These are phyloP conservation scores for Aurifilum marmelostoma DNA, from an alignment of 2,329 filamentous ascomycete genomes.

Conservation along the genomic window DNA sequence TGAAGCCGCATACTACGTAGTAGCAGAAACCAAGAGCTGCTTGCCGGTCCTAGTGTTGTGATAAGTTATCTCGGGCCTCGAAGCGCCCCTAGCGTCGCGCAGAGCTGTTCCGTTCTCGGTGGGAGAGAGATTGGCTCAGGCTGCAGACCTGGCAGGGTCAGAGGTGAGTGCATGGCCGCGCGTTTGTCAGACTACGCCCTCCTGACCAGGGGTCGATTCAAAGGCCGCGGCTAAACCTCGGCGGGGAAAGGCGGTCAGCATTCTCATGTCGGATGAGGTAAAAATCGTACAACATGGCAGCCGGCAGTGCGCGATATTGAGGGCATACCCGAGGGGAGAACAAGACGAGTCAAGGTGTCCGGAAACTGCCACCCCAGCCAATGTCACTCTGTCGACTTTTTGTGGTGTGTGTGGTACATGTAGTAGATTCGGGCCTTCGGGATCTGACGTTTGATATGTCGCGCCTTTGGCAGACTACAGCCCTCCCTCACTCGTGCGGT, in stretches of 20 bases:
- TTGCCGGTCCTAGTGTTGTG: not conserved
- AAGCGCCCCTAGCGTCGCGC: not conserved
- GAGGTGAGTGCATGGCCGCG: not conserved
- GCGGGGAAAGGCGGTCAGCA: conserved; percentile 29
- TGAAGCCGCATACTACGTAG: not conserved
- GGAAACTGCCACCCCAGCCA: conserved; percentile 14
- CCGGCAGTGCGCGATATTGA: conserved; percentile 15
- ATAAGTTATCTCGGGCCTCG: conserved; percentile 4
- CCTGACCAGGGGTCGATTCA: not conserved
- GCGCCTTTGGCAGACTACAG: not conserved
- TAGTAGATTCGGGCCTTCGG: conserved; percentile 14
- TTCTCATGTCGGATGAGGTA: conserved; percentile 27
- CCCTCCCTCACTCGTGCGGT: not conserved
- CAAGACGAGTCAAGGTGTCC: conserved; percentile 19
- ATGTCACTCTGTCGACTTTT: conserved; percentile 16
- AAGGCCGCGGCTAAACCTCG: conserved; percentile 24
- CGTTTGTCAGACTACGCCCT: conserved; percentile 6
- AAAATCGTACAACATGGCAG: conserved; percentile 23
- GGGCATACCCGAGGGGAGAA: conserved; percentile 14
- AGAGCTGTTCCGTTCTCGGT: not conserved
- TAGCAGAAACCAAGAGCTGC: not conserved
- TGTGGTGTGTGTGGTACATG: not conserved
- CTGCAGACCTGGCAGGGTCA: too few relatives aligned
- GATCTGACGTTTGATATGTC: conserved; percentile 1
- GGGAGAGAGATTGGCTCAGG: not conserved